Evolutionary conservation across 78 protist species (phyloP), one percentile per base, ranked within the genome.

Genomic region (Diacronema lutheri): DNA sequence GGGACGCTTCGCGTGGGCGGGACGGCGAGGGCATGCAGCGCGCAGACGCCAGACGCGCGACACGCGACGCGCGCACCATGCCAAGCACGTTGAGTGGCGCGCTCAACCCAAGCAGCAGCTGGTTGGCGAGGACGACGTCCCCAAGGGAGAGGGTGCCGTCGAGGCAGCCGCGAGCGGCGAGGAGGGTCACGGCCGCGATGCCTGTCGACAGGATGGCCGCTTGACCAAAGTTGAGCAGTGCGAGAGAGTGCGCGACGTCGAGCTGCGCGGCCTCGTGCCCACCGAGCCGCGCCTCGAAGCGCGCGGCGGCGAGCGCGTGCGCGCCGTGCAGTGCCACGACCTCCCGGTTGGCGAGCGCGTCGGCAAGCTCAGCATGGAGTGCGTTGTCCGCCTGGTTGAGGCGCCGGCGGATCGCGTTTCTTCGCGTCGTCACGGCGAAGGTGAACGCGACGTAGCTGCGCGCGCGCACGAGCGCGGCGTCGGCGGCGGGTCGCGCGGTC

Each of bases 171-270:
- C 46, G 64, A 0, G 44, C 44, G 37, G 73, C 73, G 46, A 12
- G 73, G 5, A 66, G 40, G 29, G 40, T 66, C 73, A 11, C 62
- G 6, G 65, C 81, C 29, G 38, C 19, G 46, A 74, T 25, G 21
- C 81, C 81, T 1, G 64, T 14, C 46, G 65, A n/a, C 64, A 74
- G 50, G 62, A 74, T 50, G 64, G 16, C 19, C 19, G 16, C 19
- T 40, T 74, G 81, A 23, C 81, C 81, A 31, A 74, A 74, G 41
- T 74, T 74, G 62, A 74, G 81, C n/a, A n/a, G 4, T n/a, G 81
- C 81, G 19, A 74, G 81, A 1, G 65, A 19, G n/a, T 1, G 38
- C 25, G 1, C 29, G 26, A 60, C 46, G 0, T 11, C 4, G n/a
- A 50, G 0, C 65, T 60, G 4, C n/a, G n/a, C 4, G 26, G 66